Conservation (phyloP, 345 rosid species). For the Populus pruinosa region DNA sequence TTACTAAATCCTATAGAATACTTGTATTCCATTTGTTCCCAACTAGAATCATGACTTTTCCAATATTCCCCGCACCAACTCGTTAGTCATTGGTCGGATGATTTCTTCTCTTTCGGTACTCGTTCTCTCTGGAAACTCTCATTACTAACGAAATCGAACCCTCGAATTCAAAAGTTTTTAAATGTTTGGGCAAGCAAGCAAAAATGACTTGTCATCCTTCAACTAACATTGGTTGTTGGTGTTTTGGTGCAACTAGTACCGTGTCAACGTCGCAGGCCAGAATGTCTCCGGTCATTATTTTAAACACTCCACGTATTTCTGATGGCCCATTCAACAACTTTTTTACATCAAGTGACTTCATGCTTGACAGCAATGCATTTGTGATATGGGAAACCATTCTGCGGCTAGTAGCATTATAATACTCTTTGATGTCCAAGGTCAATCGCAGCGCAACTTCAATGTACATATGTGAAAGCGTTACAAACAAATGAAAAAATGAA, state of each 20-base stretch:
- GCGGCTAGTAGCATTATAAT: background rate
- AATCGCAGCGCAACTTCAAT: background rate
- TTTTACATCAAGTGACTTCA: too few species aligned
- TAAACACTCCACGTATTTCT: background rate
- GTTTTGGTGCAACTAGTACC: too few species aligned
- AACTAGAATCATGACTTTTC: background rate
- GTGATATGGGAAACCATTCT: too few species aligned
- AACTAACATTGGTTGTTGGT: background rate
- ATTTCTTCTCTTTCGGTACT: too few species aligned
- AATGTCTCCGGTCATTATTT: background rate
- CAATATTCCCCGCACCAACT: background rate
- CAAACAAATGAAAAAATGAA: slow-evolving; percentile 26
- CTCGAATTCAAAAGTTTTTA: background rate
- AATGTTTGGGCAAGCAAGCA: too few species aligned
- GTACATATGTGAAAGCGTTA: slow-evolving; percentile 10
- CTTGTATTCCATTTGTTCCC: too few species aligned
- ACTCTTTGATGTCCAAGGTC: background rate
- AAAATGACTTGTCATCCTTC: background rate
- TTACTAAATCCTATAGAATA: too few species aligned
- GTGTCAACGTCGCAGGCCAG: too few species aligned
- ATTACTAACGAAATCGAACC: background rate
- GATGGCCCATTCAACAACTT: background rate
- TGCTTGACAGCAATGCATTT: too few species aligned
- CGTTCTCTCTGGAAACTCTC: too few species aligned
- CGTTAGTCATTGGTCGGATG: background rate